A percentile compares a stretch with the other conserved stretches of the same genome.
These are phyloP conservation scores for Teunomyces aglyptinius DNA, from an alignment of 805 yeast genomes.

Conservation along the genomic window DNA sequence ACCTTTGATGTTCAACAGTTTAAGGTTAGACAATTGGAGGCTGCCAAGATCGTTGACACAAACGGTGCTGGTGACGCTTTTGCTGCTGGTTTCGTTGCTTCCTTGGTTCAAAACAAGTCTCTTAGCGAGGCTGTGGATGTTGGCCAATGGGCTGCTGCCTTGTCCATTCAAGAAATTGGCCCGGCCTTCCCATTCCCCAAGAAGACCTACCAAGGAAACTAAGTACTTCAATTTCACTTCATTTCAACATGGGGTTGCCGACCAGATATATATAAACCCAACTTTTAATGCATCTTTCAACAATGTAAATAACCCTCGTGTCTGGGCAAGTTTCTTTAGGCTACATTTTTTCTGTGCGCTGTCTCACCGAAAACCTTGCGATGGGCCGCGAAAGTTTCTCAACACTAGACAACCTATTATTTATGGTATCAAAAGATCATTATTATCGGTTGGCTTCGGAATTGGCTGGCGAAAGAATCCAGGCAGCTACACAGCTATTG, in stretches of 20 bases:
- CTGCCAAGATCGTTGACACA: constrained; percentile 76
- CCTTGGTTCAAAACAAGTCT: constrained; percentile 70
- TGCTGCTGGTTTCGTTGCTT: constrained; percentile 94
- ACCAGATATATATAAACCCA: constrained; percentile 1
- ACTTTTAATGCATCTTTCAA: constrained; percentile 7
- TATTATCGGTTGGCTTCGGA: constrained; percentile 80
- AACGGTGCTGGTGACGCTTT: constrained; percentile 99
- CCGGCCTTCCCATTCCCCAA: constrained; percentile 89
- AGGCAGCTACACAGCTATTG: constrained; percentile 66
- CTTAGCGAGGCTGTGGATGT: constrained; percentile 63
- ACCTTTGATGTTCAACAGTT: constrained; percentile 48
- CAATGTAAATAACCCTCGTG: background rate
- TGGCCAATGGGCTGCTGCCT: constrained; percentile 96
- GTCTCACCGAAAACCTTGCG: constrained; percentile 8
- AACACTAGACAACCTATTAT: constrained; percentile 10
- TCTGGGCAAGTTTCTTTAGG: background rate
- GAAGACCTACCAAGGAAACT: constrained; percentile 39
- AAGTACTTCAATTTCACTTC: constrained; percentile 12
- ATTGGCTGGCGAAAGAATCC: constrained; percentile 64
- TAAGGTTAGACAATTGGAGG: constrained; percentile 71
- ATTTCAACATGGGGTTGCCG: constrained; percentile 4
- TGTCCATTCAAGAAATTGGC: constrained; percentile 90
- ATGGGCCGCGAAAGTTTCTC: constrained; percentile 5
- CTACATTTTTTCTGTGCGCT: background rate
- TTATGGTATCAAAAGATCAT: constrained; percentile 67